Base-by-base conservation (phyloP, 805 yeast genomes). In the Priceomyces carsonii region DNA sequence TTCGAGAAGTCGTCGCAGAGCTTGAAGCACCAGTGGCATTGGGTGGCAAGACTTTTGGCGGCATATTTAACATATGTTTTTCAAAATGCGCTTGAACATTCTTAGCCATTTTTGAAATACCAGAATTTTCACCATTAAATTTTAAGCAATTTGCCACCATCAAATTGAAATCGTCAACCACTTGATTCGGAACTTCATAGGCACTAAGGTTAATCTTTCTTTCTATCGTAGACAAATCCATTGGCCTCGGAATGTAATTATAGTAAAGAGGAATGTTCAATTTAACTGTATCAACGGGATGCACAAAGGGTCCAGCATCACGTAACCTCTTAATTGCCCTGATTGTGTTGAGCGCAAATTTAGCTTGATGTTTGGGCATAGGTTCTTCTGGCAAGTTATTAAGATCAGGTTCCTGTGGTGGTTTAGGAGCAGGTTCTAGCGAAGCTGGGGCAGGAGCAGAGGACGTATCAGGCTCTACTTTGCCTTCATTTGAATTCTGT, bases 181-280 rank as follows among this genome's bases (percentile, higher is more conserved):
- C 76, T 44, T 80, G 80, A 44, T 75, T 75, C 8, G 89, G 81
- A 4, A 75, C 71, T 44, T 75, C 83, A 61, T 90, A 93, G 2
- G 87, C 90, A 52, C 80, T 78, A 6, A 60, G 77, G 26, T 56
- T 69, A 25, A 90, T 63, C 61, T 90, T 91, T 50, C 75, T 77
- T 61, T 93, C 99, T 45, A 93, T 85, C 1, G 97, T 88, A 3
- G 90, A 76, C 21, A 93, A 68, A 59, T 91, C 98, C 97, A 93
- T 93, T 25, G 99, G 99, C 51, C 82, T 71, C 45, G 77, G 73
- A 51, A 93, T 80, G 52, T 77, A 80, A 50, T 88, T 89, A 59
- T 82, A 87, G 59, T 93, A 93, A 44, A 85, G 79, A 3, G 99
- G 99, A 37, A 93, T 85, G 52, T 90, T 88, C 42, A 88, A 76